These are phyloP conservation scores for Lanmaoa rubissima DNA, from an alignment of 768 basidiomycete genomes.

Conservation along the genomic window DNA sequence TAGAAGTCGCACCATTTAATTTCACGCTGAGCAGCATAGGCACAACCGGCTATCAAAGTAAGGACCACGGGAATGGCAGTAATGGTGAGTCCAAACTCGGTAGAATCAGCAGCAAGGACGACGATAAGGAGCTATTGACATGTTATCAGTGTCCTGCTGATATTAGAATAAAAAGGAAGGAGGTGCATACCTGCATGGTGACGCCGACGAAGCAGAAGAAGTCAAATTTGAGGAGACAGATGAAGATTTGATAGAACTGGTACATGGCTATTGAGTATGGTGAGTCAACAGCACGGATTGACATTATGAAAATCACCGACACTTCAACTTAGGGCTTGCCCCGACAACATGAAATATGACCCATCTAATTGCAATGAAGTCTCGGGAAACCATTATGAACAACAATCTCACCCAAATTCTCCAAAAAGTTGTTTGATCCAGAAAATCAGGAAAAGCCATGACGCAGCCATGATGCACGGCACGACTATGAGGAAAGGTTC, in stretches of 20 bases:
- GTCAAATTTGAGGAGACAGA: conserved; percentile 86
- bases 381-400: background rate
- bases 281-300: background rate
- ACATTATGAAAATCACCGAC: conserved; percentile 39
- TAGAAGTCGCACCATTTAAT: conserved; percentile 60
- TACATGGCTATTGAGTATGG: conserved; percentile 64
- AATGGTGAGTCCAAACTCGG: conserved; percentile 81
- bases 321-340: conserved; percentile 81
- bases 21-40: conserved; percentile 73
- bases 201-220: conserved; percentile 88
- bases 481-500: conserved; percentile 68
- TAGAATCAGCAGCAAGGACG: conserved; percentile 58
- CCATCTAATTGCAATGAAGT: conserved; percentile 53
- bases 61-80: conserved; percentile 82
- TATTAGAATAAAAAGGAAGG: background rate
- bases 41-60: conserved; percentile 60
- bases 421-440: conserved; percentile 68
- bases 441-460: conserved; percentile 67
- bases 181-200: conserved; percentile 69
- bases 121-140: conserved; percentile 71
- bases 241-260: conserved; percentile 83
- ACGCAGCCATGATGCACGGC: conserved; percentile 63
- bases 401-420: conserved; percentile 71
- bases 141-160: background rate
- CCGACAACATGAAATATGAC: conserved; percentile 89